A percentile compares a stretch with the other conserved stretches of the same genome.
Evolutionary conservation across 768 basidiomycete species (phyloP).

Genomic region (Grammothele lineata): DNA sequence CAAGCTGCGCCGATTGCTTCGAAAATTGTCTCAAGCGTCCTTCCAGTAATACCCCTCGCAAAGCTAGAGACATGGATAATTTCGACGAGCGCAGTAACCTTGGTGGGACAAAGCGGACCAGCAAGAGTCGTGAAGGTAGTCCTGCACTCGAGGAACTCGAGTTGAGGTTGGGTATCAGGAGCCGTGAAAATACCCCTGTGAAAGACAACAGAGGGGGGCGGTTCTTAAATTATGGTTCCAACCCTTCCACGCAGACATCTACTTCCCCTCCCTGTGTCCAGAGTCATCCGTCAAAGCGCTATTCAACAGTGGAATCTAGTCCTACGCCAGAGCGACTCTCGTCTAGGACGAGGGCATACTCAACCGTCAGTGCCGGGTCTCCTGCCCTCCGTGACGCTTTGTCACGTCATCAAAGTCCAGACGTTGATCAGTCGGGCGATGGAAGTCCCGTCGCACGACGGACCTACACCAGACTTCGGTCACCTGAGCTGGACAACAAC

Average conservation of each 20-base stretch:
- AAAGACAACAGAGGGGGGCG: conserved; percentile 7
- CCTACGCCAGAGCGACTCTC: conserved; percentile 17
- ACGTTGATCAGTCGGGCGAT: conserved; percentile 5
- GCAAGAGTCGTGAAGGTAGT: conserved; percentile 25
- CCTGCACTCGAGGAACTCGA: conserved; percentile 33
- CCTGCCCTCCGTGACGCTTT: conserved; percentile 8
- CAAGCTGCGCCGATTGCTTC: conserved; percentile 78
- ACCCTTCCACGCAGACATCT: conserved; percentile 7
- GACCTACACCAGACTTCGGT: conserved; percentile 16
- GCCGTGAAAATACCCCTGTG: conserved; percentile 19
- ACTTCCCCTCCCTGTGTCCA: conserved; percentile 6
- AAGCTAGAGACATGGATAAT: conserved; percentile 26
- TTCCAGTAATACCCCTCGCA: conserved; percentile 37
- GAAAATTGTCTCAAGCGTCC: conserved; percentile 66
- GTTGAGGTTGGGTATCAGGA: conserved; percentile 28
- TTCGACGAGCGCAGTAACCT: conserved; percentile 35
- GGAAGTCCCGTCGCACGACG: conserved; percentile 19
- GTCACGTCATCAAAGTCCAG: conserved; percentile 10
- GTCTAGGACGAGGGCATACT: conserved; percentile 13
- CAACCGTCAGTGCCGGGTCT: conserved; percentile 10
- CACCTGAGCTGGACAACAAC: conserved; percentile 14
- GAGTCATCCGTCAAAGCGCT: conserved; percentile 10
- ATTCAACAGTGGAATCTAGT: conserved; percentile 12
- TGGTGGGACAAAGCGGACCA: conserved; percentile 39
- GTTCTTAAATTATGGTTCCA: conserved; percentile 3